Percentiles rank a stretch among this genome's conserved stretches.
Evolutionary conservation across 352 stramenopile genomes (phyloP).

Genomic region (Phytophthora cactorum): DNA sequence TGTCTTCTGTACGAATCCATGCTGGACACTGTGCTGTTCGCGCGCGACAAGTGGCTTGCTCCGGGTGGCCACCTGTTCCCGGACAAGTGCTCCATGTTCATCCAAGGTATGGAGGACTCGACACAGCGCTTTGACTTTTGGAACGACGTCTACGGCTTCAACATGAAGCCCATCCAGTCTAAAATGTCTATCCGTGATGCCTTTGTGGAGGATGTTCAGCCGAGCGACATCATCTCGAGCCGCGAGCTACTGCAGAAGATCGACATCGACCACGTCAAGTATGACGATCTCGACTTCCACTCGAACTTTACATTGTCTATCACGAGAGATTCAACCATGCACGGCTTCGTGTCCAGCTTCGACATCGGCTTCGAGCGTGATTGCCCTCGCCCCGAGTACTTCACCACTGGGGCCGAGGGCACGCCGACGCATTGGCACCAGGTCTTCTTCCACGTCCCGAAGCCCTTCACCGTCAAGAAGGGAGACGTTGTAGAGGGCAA

Average conservation of each 20-base stretch:
- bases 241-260: slow-evolving; percentile 87
- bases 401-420: slow-evolving; percentile 92
- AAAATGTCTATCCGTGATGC: slow-evolving; percentile 95
- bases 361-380: slow-evolving; percentile 96
- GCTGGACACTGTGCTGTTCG: slow-evolving; percentile 97
- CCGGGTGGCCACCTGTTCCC: slow-evolving; percentile 95
- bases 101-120: slow-evolving; percentile 83
- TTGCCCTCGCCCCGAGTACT: slow-evolving; percentile 94
- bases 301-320: slow-evolving; percentile 90
- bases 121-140: slow-evolving; percentile 91
- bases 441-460: slow-evolving; percentile 96
- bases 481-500: slow-evolving; percentile 88
- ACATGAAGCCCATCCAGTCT: slow-evolving; percentile 97
- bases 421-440: slow-evolving; percentile 99
- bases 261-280: slow-evolving; percentile 90
- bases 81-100: slow-evolving; percentile 96
- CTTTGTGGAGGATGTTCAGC: slow-evolving; percentile 95
- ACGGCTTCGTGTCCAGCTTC: slow-evolving; percentile 97
- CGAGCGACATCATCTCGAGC: slow-evolving; percentile 90
- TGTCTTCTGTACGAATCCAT: slow-evolving; percentile 98
- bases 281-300: slow-evolving; percentile 95
- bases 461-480: slow-evolving; percentile 72
- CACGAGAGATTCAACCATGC: slow-evolving; percentile 89
- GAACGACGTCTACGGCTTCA: slow-evolving; percentile 98
- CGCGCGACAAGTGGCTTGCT: slow-evolving; percentile 96